These are phyloP conservation scores for Xerocomus nothofagi DNA, from an alignment of 1,284 basidiomycete genomes.

Conservation along the genomic window DNA sequence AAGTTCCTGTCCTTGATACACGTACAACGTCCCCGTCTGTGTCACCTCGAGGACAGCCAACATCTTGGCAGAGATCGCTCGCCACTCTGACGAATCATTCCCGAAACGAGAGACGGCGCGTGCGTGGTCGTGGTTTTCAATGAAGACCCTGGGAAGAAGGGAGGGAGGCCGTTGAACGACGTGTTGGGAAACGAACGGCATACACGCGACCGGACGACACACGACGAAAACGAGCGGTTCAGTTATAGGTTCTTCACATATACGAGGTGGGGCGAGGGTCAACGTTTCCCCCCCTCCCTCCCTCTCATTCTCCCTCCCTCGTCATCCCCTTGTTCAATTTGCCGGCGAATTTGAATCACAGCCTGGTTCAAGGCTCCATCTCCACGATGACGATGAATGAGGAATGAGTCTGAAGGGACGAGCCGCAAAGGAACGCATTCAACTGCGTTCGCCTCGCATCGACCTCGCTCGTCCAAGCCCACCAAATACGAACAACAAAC, in stretches of 20 bases:
- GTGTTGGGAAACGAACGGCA: constrained; percentile 13
- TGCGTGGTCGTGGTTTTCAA: constrained; percentile 70
- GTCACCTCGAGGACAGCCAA: constrained; percentile 62
- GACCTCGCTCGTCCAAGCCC: constrained; percentile 12
- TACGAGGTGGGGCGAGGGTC: too few species aligned
- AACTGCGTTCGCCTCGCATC: constrained; percentile 23
- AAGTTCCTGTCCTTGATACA: constrained; percentile 77
- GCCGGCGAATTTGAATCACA: constrained; percentile 11
- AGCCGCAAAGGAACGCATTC: constrained; percentile 16
- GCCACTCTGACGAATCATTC: constrained; percentile 56
- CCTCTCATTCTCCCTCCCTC: neutral
- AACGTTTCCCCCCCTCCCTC: constrained; percentile 1
- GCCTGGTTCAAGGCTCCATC: neutral
- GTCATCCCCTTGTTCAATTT: too few species aligned
- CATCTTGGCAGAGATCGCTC: constrained; percentile 60
- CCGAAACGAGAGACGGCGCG: constrained; percentile 67
- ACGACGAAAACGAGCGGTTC: constrained; percentile 7
- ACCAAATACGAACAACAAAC: constrained; percentile 1
- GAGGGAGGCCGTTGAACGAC: too few species aligned
- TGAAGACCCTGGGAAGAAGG: constrained; percentile 48
- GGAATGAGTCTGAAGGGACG: too few species aligned
- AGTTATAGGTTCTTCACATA: constrained; percentile 1
- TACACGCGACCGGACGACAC: constrained; percentile 16
- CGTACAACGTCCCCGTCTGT: constrained; percentile 65
- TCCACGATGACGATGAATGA: neutral